A percentile compares a stretch with the other conserved stretches of the same genome.
Conservation (phyloP, 768 basidiomycete genomes). For the Suillus cothurnatus region DNA sequence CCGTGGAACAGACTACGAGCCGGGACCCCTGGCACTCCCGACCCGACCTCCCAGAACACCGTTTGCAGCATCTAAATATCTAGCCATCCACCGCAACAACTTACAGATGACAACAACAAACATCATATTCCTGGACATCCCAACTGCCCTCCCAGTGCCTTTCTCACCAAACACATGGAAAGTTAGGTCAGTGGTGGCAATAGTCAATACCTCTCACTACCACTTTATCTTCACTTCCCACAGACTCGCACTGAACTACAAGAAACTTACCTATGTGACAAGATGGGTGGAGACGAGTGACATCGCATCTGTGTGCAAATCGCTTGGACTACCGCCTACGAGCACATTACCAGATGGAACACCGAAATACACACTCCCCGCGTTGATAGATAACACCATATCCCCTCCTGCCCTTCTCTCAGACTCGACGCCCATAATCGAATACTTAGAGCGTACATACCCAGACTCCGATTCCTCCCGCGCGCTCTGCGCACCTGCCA, state of each 20-base stretch:
- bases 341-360: slow-evolving; percentile 26
- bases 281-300: slow-evolving; percentile 28
- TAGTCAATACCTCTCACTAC: not conserved
- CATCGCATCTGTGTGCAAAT: slow-evolving; percentile 25
- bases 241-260: slow-evolving; percentile 31
- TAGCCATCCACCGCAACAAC: not conserved
- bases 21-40: too few relatives aligned
- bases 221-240: not conserved
- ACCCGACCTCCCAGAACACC: too few relatives aligned
- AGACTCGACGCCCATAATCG: slow-evolving; percentile 38
- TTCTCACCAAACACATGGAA: slow-evolving; percentile 18
- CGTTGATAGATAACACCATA: slow-evolving; percentile 24
- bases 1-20: too few relatives aligned
- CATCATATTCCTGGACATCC: slow-evolving; percentile 17
- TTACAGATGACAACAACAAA: slow-evolving; percentile 7
- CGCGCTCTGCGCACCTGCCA: slow-evolving; percentile 21
- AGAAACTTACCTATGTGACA: slow-evolving; percentile 29
- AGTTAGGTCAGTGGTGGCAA: slow-evolving; percentile 10
- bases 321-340: slow-evolving; percentile 29
- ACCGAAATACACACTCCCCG: slow-evolving; percentile 37
- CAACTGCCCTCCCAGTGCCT: slow-evolving; percentile 10
- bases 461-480: slow-evolving; percentile 16
- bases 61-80: too few relatives aligned
- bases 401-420: slow-evolving; percentile 27
- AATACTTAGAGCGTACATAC: slow-evolving; percentile 38